phyloP scores from a whole-genome alignment of 2,329 filamentous ascomycete genomes.

The Penicillium freii region DNA sequence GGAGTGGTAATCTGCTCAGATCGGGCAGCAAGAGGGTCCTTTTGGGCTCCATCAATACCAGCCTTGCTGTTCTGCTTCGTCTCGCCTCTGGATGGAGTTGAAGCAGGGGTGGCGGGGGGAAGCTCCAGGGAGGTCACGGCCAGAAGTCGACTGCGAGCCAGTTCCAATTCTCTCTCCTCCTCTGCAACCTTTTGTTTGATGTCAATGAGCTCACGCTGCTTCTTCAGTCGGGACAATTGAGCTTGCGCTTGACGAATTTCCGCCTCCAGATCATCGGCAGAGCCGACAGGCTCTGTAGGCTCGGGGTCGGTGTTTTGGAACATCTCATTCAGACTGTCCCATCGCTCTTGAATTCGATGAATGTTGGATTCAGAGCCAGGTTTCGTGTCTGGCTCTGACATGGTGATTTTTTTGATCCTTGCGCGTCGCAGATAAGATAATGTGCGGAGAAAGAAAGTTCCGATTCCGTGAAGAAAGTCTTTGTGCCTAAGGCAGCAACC shows the following conservation, averaged over 20 bases:
- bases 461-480: constrained; percentile 1
- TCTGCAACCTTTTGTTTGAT: constrained; percentile 12
- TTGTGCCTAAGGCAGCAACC: neutral
- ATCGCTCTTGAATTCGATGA: constrained; percentile 1
- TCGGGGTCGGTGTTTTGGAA: neutral
- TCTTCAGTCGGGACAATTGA: constrained; percentile 6
- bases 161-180: constrained; percentile 2
- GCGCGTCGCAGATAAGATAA: constrained; percentile 2
- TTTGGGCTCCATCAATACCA: constrained; percentile 1
- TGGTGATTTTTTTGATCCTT: constrained; percentile 4
- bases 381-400: constrained; percentile 2
- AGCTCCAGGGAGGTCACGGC: neutral
- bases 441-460: neutral
- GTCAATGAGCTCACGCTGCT: constrained; percentile 11
- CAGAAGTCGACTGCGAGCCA: constrained; percentile 3
- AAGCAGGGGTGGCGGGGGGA: neutral
- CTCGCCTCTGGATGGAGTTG: neutral
- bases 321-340: constrained; percentile 5
- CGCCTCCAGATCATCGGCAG: constrained; percentile 6
- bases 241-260: constrained; percentile 9
- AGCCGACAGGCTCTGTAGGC: neutral
- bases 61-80: neutral
- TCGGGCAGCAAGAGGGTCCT: neutral
- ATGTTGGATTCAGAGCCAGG: neutral
- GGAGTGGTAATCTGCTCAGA: neutral